Evolutionary conservation across 1,284 basidiomycete genomes (phyloP), one percentile per base, ranked within the genome.

Genomic region (Omphalotus olearius): DNA sequence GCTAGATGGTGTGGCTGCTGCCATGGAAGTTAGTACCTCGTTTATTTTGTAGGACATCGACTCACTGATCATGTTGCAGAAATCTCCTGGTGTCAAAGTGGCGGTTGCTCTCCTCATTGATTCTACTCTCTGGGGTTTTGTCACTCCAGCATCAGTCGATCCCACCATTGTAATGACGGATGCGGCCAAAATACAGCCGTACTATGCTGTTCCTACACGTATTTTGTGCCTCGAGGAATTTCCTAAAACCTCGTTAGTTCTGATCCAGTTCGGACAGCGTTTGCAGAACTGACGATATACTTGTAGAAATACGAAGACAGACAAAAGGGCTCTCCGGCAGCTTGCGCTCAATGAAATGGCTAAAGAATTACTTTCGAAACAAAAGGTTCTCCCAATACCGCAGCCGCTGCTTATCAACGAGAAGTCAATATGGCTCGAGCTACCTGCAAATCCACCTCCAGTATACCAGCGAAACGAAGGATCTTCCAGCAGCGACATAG

Each of bases 1-100:
- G 59, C 67, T 83, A 10, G 79, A 80, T 59, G 80, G 80, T 16
- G 79, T 83, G 13, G 72, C 78, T 4, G 73, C 74, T 11, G 77
- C 80, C 4, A 77, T 83, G 73, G 74, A 79, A 71, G 79, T 79
- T 51, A 49, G 66, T 45, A 36, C 20, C n/a, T 11, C 25, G 9
- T 9, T 33, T 13, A 33, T 33, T 3, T 2, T 33, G 3, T 33
- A 2, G 7, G 7, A 3, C 30, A 33, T 33, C 9, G 23, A 33
- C 13, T 33, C 30, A 33, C 9, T 59, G 6, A 54, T 41, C 26
- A 36, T 48, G 35, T 33, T 47, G 43, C 51, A 80, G 76, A 74
- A 71, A 6, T 72, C 69, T 53, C 56, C 66, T 42, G 66, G 67
- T 6, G 74, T 81, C 36, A 72, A 69, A 52, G 67, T 72, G 48